phyloP scores from a whole-genome alignment of 441 rosid genomes.

The Erodium texanum region DNA sequence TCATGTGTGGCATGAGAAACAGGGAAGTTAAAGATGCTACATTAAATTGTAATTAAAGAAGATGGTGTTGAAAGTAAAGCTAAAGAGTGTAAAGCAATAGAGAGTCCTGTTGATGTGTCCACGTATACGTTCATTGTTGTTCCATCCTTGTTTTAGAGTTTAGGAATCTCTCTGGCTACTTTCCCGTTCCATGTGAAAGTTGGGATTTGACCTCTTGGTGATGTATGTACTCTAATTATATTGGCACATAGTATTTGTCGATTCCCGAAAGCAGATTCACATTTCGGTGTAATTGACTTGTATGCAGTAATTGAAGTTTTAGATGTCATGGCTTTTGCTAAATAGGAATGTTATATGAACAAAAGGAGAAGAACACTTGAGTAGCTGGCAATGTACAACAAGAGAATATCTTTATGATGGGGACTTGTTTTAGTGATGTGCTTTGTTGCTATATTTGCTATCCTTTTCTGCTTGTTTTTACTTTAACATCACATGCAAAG shows the following conservation, averaged over 20 bases:
- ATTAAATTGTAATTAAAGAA: too few relatives aligned
- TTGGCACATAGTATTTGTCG: not conserved
- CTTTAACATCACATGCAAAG: not conserved
- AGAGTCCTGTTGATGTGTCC: conserved; percentile 22
- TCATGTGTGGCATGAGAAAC: not conserved
- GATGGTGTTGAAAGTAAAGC: conserved; percentile 25
- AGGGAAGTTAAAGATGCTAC: conserved; percentile 15
- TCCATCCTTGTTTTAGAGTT: conserved; percentile 11
- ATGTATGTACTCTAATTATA: conserved; percentile 8
- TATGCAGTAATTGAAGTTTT: too few relatives aligned
- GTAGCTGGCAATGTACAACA: not conserved
- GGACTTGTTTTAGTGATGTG: not conserved
- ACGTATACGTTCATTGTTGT: too few relatives aligned
- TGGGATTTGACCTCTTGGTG: conserved; percentile 24
- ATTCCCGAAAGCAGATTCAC: conserved; percentile 15
- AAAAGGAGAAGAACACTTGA: not conserved
- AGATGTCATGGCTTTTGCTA: not conserved
- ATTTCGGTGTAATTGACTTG: too few relatives aligned
- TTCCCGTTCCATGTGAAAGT: conserved; percentile 21
- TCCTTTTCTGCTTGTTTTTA: not conserved
- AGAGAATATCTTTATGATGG: not conserved
- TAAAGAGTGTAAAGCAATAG: conserved; percentile 19
- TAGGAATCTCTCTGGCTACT: conserved; percentile 28
- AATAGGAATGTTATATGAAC: not conserved
- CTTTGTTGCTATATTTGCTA: not conserved